phyloP scores from a whole-genome alignment of 306 rosid genomes.

The Dalbergia oliveri region DNA sequence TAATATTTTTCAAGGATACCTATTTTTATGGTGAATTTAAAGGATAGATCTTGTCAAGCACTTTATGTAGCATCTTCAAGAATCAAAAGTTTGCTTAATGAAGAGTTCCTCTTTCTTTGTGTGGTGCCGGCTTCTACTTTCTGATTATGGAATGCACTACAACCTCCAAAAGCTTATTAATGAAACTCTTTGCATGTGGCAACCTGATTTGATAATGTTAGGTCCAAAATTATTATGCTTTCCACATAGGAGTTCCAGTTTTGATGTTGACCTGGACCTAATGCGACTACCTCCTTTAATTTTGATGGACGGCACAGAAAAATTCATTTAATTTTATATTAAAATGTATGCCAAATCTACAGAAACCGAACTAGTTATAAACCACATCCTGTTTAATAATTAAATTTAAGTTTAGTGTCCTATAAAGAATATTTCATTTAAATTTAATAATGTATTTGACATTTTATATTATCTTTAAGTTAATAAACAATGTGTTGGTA shows the following conservation, averaged over 20 bases:
- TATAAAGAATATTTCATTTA: background rate
- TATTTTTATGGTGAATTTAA: background rate
- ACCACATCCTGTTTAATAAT: slow-evolving; percentile 4
- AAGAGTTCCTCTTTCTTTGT: slow-evolving; percentile 13
- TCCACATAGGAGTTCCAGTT: slow-evolving; percentile 53
- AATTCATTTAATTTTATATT: slow-evolving; percentile 15
- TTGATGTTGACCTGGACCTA: slow-evolving; percentile 64
- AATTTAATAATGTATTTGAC: too few species aligned
- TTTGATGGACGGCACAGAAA: slow-evolving; percentile 24
- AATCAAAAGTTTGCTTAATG: slow-evolving; percentile 28
- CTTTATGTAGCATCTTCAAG: slow-evolving; percentile 25
- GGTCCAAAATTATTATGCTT: too few species aligned
- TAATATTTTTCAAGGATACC: too few species aligned
- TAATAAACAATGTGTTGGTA: too few species aligned
- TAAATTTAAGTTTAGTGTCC: background rate
- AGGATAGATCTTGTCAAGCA: background rate
- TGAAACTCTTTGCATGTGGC: slow-evolving; percentile 37
- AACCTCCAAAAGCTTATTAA: slow-evolving; percentile 22
- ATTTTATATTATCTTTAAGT: too few species aligned
- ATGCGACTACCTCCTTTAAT: slow-evolving; percentile 21
- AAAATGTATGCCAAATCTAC: slow-evolving; percentile 24
- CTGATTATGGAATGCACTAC: slow-evolving; percentile 45
- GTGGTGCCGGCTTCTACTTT: slow-evolving; percentile 40
- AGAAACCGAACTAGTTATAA: background rate
- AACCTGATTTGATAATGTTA: too few species aligned